Evolutionary conservation across 495 filamentous ascomycete species (phyloP).

Genomic region (Hamigera avellanea): DNA sequence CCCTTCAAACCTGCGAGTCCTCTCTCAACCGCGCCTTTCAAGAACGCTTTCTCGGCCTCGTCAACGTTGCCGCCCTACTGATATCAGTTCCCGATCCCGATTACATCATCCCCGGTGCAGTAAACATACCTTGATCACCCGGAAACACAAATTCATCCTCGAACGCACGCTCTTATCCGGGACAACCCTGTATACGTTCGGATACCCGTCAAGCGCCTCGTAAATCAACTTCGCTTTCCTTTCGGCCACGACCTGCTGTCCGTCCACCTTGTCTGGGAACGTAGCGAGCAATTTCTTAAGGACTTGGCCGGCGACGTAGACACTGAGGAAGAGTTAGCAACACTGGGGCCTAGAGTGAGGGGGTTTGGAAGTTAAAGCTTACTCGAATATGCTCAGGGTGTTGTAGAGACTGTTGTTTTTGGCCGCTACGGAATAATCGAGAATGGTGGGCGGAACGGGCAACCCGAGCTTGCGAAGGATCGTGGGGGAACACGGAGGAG

Average conservation of each 20-base stretch:
- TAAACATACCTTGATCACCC: conserved; percentile 40
- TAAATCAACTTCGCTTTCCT: conserved; percentile 70
- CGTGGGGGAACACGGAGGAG: conserved; percentile 50
- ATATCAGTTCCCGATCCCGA: no score
- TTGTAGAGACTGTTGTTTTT: conserved; percentile 92
- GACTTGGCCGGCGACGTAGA: conserved; percentile 80
- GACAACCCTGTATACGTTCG: conserved; percentile 58
- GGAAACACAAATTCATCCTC: conserved; percentile 89
- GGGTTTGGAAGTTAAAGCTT: conserved; percentile 4
- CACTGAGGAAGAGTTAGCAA: conserved; percentile 21
- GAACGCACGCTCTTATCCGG: conserved; percentile 61
- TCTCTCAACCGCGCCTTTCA: conserved; percentile 53
- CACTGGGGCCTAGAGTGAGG: neutral
- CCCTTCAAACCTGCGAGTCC: conserved; percentile 68
- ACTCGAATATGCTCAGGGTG: conserved; percentile 87
- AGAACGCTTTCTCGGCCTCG: conserved; percentile 64
- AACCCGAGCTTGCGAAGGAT: conserved; percentile 49
- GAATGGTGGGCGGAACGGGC: conserved; percentile 61
- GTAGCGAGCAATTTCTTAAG: conserved; percentile 52
- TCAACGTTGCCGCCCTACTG: conserved; percentile 37
- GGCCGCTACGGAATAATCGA: conserved; percentile 69
- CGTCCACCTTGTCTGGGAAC: conserved; percentile 53
- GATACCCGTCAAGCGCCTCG: conserved; percentile 56
- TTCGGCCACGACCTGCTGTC: conserved; percentile 56
- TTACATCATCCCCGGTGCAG: no score